These are phyloP conservation scores for Salix brachista DNA, from an alignment of 345 rosid genomes.

Conservation along the genomic window DNA sequence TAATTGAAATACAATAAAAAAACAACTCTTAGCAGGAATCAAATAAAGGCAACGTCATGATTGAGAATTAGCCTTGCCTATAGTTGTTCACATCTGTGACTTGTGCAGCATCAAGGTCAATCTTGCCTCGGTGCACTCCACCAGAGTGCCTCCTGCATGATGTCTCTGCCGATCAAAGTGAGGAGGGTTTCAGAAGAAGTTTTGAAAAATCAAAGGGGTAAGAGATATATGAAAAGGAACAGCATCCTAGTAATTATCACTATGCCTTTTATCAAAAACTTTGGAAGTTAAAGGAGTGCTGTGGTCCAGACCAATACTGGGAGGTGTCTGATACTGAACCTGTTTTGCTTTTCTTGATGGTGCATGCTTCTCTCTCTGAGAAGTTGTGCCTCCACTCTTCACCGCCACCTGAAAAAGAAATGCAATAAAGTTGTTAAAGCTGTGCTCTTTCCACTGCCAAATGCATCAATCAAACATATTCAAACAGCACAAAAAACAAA, in stretches of 20 bases:
- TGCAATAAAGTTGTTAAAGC: slow-evolving; percentile 56
- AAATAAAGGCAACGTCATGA: neutral
- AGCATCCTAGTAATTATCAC: neutral
- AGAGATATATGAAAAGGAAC: slow-evolving; percentile 3
- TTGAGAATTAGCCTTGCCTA: slow-evolving; percentile 34
- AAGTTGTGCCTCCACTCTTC: slow-evolving; percentile 71
- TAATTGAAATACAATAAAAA: slow-evolving; percentile 7
- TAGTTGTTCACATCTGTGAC: slow-evolving; percentile 61
- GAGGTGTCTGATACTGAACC: slow-evolving; percentile 48
- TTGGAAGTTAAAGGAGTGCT: slow-evolving; percentile 1
- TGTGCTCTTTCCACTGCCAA: slow-evolving; percentile 32
- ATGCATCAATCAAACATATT: slow-evolving; percentile 36
- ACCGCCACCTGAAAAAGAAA: slow-evolving; percentile 66
- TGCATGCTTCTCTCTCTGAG: slow-evolving; percentile 80
- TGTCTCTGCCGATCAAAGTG: slow-evolving; percentile 41
- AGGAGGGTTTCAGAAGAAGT: slow-evolving; percentile 2
- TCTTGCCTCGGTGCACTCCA: slow-evolving; percentile 49
- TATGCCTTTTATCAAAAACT: slow-evolving; percentile 8
- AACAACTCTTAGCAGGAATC: slow-evolving; percentile 4
- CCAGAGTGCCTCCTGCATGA: slow-evolving; percentile 45
- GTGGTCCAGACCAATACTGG: slow-evolving; percentile 37
- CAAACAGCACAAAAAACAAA: slow-evolving; percentile 33
- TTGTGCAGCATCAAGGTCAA: slow-evolving; percentile 55
- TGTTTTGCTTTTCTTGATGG: slow-evolving; percentile 73
- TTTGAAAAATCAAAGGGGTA: slow-evolving; percentile 1